Percentiles rank a stretch among this genome's conserved stretches.
Conservation (phyloP, 768 basidiomycete genomes). For the Hericium erinaceus region DNA sequence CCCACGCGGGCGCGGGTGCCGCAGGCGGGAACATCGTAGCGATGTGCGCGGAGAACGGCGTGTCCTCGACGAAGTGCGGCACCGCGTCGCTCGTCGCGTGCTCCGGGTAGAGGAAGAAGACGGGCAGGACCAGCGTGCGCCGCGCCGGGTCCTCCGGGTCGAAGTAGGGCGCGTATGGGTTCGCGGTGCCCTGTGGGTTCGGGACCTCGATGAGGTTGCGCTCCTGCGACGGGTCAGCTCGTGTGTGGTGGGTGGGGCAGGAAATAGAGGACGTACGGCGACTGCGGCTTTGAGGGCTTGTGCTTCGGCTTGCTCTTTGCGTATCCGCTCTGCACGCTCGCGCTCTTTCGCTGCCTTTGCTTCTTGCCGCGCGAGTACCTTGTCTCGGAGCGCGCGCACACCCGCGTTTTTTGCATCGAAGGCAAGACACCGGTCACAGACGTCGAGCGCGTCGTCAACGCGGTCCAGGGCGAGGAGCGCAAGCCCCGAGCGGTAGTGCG, state of each 20-base stretch:
- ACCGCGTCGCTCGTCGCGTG: slow-evolving; percentile 85
- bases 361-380: slow-evolving; percentile 35
- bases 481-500: slow-evolving; percentile 75
- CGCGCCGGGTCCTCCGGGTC: slow-evolving; percentile 54
- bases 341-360: slow-evolving; percentile 42
- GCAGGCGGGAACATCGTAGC: slow-evolving; percentile 75
- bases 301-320: slow-evolving; percentile 43
- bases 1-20: slow-evolving; percentile 63
- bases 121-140: slow-evolving; percentile 66
- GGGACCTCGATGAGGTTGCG: slow-evolving; percentile 58
- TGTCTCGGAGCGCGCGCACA: slow-evolving; percentile 40
- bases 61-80: slow-evolving; percentile 75
- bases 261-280: slow-evolving; percentile 36
- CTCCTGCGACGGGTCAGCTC: slow-evolving; percentile 33
- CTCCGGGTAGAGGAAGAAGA: slow-evolving; percentile 91
- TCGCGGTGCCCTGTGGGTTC: slow-evolving; percentile 40
- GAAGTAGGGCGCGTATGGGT: slow-evolving; percentile 56
- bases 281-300: slow-evolving; percentile 48
- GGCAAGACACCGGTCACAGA: slow-evolving; percentile 57
- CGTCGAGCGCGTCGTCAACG: slow-evolving; percentile 76
- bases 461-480: slow-evolving; percentile 70
- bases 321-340: slow-evolving; percentile 39
- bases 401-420: slow-evolving; percentile 51
- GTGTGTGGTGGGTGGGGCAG: slow-evolving; percentile 1
- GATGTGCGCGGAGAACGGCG: slow-evolving; percentile 73